Conservation (phyloP, 2,329 filamentous ascomycete genomes). For the Trichoderma semiorbis region DNA sequence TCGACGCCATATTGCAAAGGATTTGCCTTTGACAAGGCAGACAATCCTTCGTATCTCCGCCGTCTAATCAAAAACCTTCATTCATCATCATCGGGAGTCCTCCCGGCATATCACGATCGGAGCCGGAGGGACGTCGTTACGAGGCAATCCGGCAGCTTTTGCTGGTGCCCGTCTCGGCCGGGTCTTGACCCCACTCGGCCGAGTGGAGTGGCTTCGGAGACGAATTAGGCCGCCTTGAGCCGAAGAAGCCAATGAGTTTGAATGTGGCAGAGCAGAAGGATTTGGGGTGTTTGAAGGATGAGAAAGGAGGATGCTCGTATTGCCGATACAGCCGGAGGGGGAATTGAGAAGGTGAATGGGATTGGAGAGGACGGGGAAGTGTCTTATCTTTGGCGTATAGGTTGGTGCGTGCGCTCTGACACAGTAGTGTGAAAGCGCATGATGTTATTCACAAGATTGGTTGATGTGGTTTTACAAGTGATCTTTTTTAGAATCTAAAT, state of each 20-base stretch:
- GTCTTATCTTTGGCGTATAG: neutral
- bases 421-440: neutral
- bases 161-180: neutral
- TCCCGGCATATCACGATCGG: neutral
- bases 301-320: neutral
- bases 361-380: neutral
- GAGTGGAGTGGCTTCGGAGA: neutral
- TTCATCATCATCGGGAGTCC: neutral
- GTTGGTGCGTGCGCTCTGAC: neutral
- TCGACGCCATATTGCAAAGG: neutral
- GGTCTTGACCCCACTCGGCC: conserved; percentile 3
- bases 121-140: neutral
- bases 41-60: neutral
- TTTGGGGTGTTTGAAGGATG: neutral
- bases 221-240: neutral
- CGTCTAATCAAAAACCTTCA: neutral
- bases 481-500: neutral
- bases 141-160: neutral
- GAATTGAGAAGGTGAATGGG: neutral
- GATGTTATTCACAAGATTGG: neutral
- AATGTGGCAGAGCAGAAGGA: neutral
- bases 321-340: neutral
- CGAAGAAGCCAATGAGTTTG: neutral
- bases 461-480: neutral
- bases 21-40: neutral